Base-by-base conservation (phyloP, 352 stramenopile genomes). In the Phytophthora litchii region DNA sequence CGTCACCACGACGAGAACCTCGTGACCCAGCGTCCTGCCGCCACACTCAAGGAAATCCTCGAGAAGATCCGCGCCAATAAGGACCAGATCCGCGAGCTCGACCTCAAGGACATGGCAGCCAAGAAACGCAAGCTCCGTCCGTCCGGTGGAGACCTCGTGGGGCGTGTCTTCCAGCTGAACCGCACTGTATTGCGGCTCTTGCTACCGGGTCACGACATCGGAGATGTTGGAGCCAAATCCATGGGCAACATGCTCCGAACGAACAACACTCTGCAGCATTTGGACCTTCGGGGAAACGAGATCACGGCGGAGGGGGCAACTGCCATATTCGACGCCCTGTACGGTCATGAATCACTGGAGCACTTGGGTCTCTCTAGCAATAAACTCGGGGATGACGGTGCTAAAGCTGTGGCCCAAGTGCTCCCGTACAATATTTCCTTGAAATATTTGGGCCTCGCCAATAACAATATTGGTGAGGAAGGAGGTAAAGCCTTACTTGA, bases 31-130 rank as follows among this genome's bases (percentile, higher is more conserved):
- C 60, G 63, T 31, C 73, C 73, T 25, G 54, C 51, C 21, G 53
- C 56, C 27, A 80, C 70, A 11, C 60, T 86, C 11, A 82, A 82
- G 57, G 72, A 80, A 35, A 79, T 80, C 44, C 69, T 86, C 40
- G 76, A 86, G 45, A 75, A 67, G 49, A 74, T 86, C 52, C 77
- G 76, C 27, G 57, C 69, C 23, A 86, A 86, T 53, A 70, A 86
- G 58, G 74, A 78, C 17, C 38, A 60, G 34, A 80, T 86, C 60
- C 74, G 72, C 23, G 77, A 86, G 54, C 55, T 86, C 13, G 74
- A 86, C 41, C 62, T 86, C 13, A 77, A 73, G 19, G 77, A 86
- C 29, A 83, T 86, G 77, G 62, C 77, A 1, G 72, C 60, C 19
- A 74, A 71, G 35, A 79, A 79, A 47, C 49, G 60, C 38, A 82